Conservation (phyloP, 1,284 basidiomycete genomes). For the Cutaneotrichosporon arboriforme region DNA sequence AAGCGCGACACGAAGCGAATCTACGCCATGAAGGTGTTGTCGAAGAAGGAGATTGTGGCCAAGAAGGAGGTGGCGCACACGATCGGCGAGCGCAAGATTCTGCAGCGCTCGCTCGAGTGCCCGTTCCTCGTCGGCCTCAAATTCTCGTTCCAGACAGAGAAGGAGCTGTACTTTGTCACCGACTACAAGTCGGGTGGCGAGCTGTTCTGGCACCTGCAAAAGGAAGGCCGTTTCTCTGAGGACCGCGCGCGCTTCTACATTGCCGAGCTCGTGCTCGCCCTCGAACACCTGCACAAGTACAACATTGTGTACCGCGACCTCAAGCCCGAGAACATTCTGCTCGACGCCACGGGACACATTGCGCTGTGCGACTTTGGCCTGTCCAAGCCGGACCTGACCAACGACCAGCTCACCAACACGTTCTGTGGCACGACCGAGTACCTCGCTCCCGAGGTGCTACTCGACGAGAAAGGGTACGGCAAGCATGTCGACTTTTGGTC, state of each 20-base stretch:
- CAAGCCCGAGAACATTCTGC: slow-evolving; percentile 94
- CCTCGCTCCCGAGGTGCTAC: slow-evolving; percentile 95
- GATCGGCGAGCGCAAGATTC: slow-evolving; percentile 97
- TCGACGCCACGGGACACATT: slow-evolving; percentile 94
- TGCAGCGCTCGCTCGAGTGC: slow-evolving; percentile 87
- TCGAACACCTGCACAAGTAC: slow-evolving; percentile 95
- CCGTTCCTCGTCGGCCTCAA: slow-evolving; percentile 98
- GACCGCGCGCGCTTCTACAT: slow-evolving; percentile 92
- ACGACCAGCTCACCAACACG: slow-evolving; percentile 93
- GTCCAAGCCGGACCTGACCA: slow-evolving; percentile 88
- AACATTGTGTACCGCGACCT: slow-evolving; percentile 95
- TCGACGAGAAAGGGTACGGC: slow-evolving; percentile 97
- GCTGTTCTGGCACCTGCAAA: slow-evolving; percentile 95
- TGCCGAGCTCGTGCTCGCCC: slow-evolving; percentile 84
- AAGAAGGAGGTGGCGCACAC: slow-evolving; percentile 99
- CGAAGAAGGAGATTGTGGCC: slow-evolving; percentile 96
- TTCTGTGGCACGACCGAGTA: slow-evolving; percentile 98
- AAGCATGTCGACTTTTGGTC: slow-evolving; percentile 99
- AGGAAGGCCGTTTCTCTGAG: slow-evolving; percentile 87
- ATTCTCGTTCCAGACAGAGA: slow-evolving; percentile 95
- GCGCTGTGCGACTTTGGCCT: slow-evolving; percentile 96
- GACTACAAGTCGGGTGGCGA: slow-evolving; percentile 99
- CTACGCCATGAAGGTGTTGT: slow-evolving; percentile 99
- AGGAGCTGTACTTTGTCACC: slow-evolving; percentile 93
- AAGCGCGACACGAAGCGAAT: slow-evolving; percentile 97